Evolutionary conservation across 1,139 yeast genomes (phyloP), one percentile per base, ranked within the genome.

Genomic region (Yamadazyma epiphylla): DNA sequence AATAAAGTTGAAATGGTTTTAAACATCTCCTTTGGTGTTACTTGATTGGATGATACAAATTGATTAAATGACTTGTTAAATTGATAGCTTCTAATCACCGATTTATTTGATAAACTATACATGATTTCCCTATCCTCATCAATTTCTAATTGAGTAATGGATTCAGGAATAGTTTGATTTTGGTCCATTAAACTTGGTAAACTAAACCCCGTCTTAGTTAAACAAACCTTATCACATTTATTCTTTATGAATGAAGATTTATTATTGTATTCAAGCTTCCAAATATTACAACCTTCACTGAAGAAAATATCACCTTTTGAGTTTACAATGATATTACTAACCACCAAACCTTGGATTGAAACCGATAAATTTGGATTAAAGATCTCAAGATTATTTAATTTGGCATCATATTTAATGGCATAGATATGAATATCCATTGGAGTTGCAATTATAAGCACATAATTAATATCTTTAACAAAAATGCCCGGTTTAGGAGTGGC

Each of bases 241-340:
- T 85, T 83, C 40, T 81, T 78, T 50, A 87, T 87, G 84, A 96
- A 91, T 29, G 87, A 82, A 27, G 89, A 91, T 22, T 83, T 77
- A 41, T 80, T 83, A n/a, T 89, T 75, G 51, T 94, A 94, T 37
- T 77, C 80, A 35, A 91, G 65, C 50, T 87, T 88, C 95, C 96
- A 91, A 28, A 94, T 69, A 45, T 89, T 80, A 26, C 74, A 63
- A 3, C 91, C 94, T 44, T 85, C 88, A 13, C 84, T 70, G 53
- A 94, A 86, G 52, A 84, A 87, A 5, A 94, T 76, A 33, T 94
- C 89, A 29, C 88, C 84, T 25, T 63, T 59, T 16, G 76, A 76
- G 47, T 78, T 76, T 2, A 74, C 67, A 1, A 71, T 66, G 31
- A 89, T 74, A 32, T 75, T 72, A 45, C 77, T 75, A 5, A 84